Evolutionary conservation across 2,329 filamentous ascomycete genomes (phyloP), one percentile per base, ranked within the genome.

Genomic region (Dactylellina sp.): DNA sequence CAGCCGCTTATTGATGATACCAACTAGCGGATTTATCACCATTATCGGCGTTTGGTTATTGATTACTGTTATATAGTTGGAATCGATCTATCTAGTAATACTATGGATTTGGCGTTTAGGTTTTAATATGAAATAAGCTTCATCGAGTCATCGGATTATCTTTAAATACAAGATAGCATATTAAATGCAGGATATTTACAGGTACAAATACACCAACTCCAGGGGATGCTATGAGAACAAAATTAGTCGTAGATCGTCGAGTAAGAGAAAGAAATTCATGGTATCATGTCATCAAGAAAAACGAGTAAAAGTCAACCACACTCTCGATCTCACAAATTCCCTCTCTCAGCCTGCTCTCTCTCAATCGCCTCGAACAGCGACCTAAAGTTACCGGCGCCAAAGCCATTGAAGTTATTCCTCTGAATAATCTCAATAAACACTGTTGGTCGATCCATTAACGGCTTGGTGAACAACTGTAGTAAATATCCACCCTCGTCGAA

Each of bases 391-490:
- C 94, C 94, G 0, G 93, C 94, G 2, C 94, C 93, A 78, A 97
- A 97, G 0, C 94, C 94, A 32, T 91, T 89, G 81, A 97, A 97
- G 76, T 92, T 89, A 78, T 96, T 89, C 66, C 93, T 85, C 84
- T 97, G 93, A 78, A 97, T 97, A 78, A 97, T 96, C 86, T 97
- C 94, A 76, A 97, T 88, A 80, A 97, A 97, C 25, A 97, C 93
- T 2, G 94, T 97, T 22, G 94, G 94, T 11, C 94, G 89, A 82
- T 97, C 93, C 89, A 97, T 91, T 77, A 97, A 82, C 76, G 94
- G 94, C 87, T 86, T 86, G 0, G 84, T 85, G 76, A 86, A 86
- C 1, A 86, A 78, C 80, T 89, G 88, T 77, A 89, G 76, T 76
- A 97, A 82, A 81, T 97, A 97, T 0, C 94, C 94, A 22, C 87